These are phyloP conservation scores for Hexamita inflata DNA, from an alignment of 208 protist species.

Conservation along the genomic window DNA sequence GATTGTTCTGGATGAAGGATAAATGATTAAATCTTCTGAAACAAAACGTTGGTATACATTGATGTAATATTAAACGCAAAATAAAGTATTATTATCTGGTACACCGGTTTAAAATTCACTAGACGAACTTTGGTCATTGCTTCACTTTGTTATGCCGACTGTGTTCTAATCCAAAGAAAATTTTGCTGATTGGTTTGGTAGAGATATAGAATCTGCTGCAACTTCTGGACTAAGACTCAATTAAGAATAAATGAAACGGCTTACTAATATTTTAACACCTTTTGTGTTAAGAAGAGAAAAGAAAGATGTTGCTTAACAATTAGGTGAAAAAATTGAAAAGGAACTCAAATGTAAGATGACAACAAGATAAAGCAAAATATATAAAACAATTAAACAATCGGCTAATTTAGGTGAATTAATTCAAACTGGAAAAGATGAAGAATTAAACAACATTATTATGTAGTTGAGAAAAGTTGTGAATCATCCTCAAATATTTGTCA, in stretches of 20 bases:
- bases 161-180: conserved; percentile 52
- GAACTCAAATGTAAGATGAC: conserved; percentile 24
- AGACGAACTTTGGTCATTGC: conserved; percentile 59
- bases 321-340: conserved; percentile 66
- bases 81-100: conserved; percentile 59
- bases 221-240: conserved; percentile 53
- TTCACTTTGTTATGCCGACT: conserved; percentile 63
- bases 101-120: conserved; percentile 56
- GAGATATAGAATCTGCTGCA: conserved; percentile 26
- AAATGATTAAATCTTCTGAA: conserved; percentile 63
- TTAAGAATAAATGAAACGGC: conserved; percentile 62
- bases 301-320: conserved; percentile 78
- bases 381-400: conserved; percentile 14
- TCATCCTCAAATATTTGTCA: conserved; percentile 57
- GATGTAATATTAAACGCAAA: conserved; percentile 44
- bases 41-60: conserved; percentile 54
- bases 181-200: conserved; percentile 40
- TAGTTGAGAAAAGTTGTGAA: conserved; percentile 63
- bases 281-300: conserved; percentile 93
- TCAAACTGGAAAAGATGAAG: not conserved
- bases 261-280: conserved; percentile 81
- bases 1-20: conserved; percentile 67
- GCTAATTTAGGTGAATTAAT: not conserved
- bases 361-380: conserved; percentile 12
- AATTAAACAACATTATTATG: conserved; percentile 67